Percentiles rank a stretch among this genome's conserved stretches.
phyloP scores from a whole-genome alignment of 352 stramenopile species.

The Globisporangium paroecandrum region DNA sequence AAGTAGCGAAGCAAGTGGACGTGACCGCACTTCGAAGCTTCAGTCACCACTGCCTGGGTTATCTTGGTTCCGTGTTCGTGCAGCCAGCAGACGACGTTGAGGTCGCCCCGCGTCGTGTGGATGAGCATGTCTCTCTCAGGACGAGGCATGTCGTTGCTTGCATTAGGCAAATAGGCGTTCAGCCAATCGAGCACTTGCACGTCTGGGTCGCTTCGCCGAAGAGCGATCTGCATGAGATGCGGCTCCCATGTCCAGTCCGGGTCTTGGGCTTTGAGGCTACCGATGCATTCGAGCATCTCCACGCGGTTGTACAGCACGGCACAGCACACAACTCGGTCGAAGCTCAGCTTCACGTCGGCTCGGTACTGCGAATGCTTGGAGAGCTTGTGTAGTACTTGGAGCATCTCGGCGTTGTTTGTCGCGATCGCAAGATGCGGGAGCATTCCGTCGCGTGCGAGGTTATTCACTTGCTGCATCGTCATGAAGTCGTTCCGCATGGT shows the following conservation, averaged over 20 bases:
- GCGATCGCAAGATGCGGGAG: constrained; percentile 10
- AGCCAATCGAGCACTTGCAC: constrained; percentile 2
- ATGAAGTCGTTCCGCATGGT: too few relatives aligned
- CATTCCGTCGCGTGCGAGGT: neutral
- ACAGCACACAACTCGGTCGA: neutral
- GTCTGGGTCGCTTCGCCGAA: neutral
- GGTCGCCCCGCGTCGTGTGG: neutral
- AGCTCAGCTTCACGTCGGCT: neutral
- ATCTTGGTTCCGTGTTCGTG: neutral
- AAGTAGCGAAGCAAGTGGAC: neutral
- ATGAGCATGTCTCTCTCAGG: neutral
- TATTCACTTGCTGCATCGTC: neutral
- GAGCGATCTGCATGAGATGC: neutral
- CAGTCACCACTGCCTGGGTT: neutral
- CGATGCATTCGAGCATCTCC: constrained; percentile 9
- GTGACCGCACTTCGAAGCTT: neutral
- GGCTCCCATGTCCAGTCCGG: neutral
- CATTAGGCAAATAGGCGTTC: neutral
- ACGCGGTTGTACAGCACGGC: constrained; percentile 8
- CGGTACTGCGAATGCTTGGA: neutral
- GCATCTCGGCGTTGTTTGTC: constrained; percentile 1
- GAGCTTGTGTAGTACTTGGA: neutral
- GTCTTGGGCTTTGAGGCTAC: neutral
- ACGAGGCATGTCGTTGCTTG: too few relatives aligned
- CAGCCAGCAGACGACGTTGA: neutral